Conservation (phyloP, 768 basidiomycete genomes). For the Phylloporus scabripes region DNA sequence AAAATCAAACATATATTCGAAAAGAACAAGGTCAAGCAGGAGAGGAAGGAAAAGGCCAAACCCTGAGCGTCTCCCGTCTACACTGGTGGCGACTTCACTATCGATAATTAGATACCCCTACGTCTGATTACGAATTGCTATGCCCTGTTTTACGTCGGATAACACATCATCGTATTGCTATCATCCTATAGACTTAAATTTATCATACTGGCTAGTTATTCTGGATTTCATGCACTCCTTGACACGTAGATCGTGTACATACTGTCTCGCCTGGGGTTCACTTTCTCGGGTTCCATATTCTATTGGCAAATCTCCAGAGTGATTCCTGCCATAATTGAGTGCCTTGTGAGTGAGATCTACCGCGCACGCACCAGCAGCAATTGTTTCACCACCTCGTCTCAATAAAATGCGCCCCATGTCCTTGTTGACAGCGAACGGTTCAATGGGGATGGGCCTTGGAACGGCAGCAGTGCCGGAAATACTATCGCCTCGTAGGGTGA, state of each 20-base stretch:
- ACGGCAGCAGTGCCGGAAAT: conserved; percentile 42
- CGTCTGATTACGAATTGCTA: conserved; percentile 13
- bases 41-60: conserved; percentile 31
- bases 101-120: conserved; percentile 5
- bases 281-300: conserved; percentile 5
- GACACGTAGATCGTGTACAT: conserved; percentile 19
- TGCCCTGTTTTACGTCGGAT: conserved; percentile 13
- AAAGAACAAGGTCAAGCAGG: conserved; percentile 40
- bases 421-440: conserved; percentile 83
- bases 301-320: conserved; percentile 36
- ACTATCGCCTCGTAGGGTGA: conserved; percentile 59
- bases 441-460: conserved; percentile 70
- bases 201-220: conserved; percentile 18
- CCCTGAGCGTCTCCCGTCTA: conserved; percentile 3
- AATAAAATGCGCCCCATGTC: conserved; percentile 93
- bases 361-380: conserved; percentile 68
- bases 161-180: conserved; percentile 6
- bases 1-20: conserved; percentile 51
- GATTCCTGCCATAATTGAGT: conserved; percentile 35
- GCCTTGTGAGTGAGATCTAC: neutral
- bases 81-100: neutral
- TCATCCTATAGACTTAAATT: conserved; percentile 15
- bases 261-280: neutral
- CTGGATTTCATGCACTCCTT: neutral
- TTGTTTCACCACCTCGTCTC: conserved; percentile 86